Conservation (phyloP, 371 early-diverging fungal species). For the Parasitella parasitica region DNA sequence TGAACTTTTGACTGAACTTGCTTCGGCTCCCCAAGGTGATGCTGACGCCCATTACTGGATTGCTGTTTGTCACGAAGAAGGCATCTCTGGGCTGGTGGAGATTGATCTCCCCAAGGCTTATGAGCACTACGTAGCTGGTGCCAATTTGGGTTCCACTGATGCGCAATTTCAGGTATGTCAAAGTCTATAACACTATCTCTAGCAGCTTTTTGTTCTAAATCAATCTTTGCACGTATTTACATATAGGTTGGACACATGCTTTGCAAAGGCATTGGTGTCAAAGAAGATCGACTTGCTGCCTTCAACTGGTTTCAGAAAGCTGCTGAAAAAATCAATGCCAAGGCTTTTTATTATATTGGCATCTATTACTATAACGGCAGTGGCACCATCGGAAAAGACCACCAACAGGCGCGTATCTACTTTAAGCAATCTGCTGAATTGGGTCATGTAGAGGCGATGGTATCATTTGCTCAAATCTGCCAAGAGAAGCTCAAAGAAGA, state of each 20-base stretch:
- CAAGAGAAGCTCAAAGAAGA: conserved; percentile 32
- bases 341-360: conserved; percentile 47
- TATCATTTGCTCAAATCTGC: conserved; percentile 40
- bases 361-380: conserved; percentile 49
- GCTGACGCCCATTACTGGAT: conserved; percentile 42
- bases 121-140: conserved; percentile 34
- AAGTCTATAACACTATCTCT: too few species aligned
- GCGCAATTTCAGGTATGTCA: conserved; percentile 46
- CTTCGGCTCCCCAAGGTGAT: conserved; percentile 14
- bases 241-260: conserved; percentile 49
- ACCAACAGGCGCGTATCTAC: conserved; percentile 35
- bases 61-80: conserved; percentile 45
- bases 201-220: too few species aligned
- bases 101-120: conserved; percentile 27
- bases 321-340: conserved; percentile 44
- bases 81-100: conserved; percentile 28
- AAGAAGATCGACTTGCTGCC: conserved; percentile 44
- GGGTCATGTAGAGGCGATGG: conserved; percentile 43
- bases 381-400: conserved; percentile 30
- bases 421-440: conserved; percentile 49
- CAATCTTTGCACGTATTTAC: conserved; percentile 2
- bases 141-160: conserved; percentile 32
- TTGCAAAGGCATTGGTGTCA: conserved; percentile 54
- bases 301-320: conserved; percentile 56
- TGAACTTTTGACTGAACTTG: conserved; percentile 24